A percentile compares a stretch with the other conserved stretches of the same genome.
Evolutionary conservation across 495 filamentous ascomycete species (phyloP).

Genomic region (Aspergillus panamensis): DNA sequence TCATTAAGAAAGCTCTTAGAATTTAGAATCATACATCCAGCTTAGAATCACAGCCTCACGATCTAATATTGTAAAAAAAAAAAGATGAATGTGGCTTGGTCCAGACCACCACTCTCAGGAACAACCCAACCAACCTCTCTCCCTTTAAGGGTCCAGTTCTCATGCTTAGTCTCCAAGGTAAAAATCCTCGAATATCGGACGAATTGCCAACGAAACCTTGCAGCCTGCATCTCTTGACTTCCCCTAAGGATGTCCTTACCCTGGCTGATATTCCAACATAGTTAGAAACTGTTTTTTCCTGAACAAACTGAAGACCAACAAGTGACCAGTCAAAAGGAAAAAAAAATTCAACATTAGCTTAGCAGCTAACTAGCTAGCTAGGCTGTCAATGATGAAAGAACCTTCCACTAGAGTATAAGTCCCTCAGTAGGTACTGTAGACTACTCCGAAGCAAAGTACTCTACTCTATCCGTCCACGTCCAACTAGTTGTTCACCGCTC

Average conservation of each 20-base stretch:
- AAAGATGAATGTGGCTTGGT: not conserved
- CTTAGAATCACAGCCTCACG: too few relatives aligned
- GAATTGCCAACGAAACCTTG: constrained; percentile 13
- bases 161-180: too few relatives aligned
- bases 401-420: too few relatives aligned
- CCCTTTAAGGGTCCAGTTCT: not conserved
- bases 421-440: not conserved
- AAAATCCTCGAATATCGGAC: not conserved
- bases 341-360: not conserved
- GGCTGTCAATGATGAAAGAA: too few relatives aligned
- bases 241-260: not conserved
- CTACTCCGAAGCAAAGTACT: not conserved
- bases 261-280: not conserved
- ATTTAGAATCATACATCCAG: too few relatives aligned
- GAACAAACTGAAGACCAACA: not conserved
- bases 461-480: not conserved
- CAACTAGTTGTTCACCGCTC: not conserved
- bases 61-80: too few relatives aligned
- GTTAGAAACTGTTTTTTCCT: not conserved
- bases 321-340: not conserved
- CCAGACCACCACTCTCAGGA: constrained; percentile 1
- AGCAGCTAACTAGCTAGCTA: too few relatives aligned
- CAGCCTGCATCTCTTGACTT: constrained; percentile 4
- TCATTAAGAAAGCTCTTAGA: too few relatives aligned
- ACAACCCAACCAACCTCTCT: not conserved